Evolutionary conservation across 441 rosid genomes (phyloP), one percentile per base, ranked within the genome.

Genomic region (Eutrema salsugineum): DNA sequence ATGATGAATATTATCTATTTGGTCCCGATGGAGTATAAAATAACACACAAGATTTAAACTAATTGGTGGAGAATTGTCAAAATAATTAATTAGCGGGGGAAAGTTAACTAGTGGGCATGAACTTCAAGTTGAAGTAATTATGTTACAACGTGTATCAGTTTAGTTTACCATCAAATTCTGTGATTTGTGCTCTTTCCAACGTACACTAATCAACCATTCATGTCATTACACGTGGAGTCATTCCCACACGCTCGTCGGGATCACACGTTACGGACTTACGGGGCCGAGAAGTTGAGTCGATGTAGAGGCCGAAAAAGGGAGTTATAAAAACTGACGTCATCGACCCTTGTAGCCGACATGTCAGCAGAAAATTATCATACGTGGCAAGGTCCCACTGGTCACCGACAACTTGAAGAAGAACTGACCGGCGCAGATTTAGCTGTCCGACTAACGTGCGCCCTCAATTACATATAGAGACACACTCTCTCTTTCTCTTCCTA

Each of bases 301-400:
- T n/a, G n/a, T n/a, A 61, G 0, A 57, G 27, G 38, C 49, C 19
- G n/a, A n/a, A n/a, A 48, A 33, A 20, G 17, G 60, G 62, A 5
- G 20, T 42, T 43, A 5, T 16, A 6, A 38, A 53, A 15, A 43
- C 49, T 75, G 58, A 75, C 60, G 53, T 63, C 47, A 57, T 14
- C 33, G 28, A 19, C 67, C 17, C 11, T 30, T 20, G 10, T 12
- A 16, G 15, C 63, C 32, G 70, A 68, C 75, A 68, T 38, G 70
- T 55, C 53, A 62, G 46, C 60, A 47, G 3, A n/a, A 1, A 33
- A 11, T 2, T 5, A 11, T 9, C n/a, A 65, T 48, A 84, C 87
- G 89, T 86, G 96, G 83, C 88, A 28, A 20, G 32, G 77, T 75
- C 77, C 55, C 64, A 80, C 47, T 79, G 87, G 91, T 77, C 75